A percentile compares a stretch with the other conserved stretches of the same genome.
Evolutionary conservation across 768 basidiomycete species (phyloP).

Genomic region (Mrakia gelida): DNA sequence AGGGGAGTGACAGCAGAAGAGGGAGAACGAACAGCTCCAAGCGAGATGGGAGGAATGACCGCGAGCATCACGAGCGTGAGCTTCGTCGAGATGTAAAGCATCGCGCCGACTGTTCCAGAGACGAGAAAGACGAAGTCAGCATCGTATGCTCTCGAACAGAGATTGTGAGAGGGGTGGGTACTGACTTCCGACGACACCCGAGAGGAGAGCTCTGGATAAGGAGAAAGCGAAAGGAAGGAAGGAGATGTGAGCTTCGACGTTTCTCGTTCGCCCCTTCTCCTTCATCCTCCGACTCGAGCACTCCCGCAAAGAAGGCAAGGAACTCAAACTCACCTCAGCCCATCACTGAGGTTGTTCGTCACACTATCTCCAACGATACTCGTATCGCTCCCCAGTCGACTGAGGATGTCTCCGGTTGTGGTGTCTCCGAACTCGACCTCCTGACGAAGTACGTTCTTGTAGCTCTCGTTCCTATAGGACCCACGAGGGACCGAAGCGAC

Average conservation of each 20-base stretch:
- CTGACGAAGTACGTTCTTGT: constrained; percentile 74
- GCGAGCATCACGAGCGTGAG: constrained; percentile 88
- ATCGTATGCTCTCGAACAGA: too few relatives aligned
- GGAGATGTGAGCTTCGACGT: not conserved
- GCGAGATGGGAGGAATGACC: constrained; percentile 80
- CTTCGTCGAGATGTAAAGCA: constrained; percentile 77
- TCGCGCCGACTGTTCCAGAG: constrained; percentile 66
- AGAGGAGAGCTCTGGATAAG: constrained; percentile 65
- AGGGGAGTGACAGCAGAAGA: not conserved
- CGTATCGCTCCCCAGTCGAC: constrained; percentile 82
- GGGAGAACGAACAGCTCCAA: constrained; percentile 49
- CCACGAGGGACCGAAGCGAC: constrained; percentile 40
- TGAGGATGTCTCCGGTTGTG: constrained; percentile 89
- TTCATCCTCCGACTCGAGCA: not conserved
- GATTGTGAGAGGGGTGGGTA: not conserved
- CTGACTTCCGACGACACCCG: constrained; percentile 59
- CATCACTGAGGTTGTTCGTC: constrained; percentile 52
- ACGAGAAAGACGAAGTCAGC: not conserved
- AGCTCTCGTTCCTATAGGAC: constrained; percentile 63
- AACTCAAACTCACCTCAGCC: constrained; percentile 44
- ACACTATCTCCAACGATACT: constrained; percentile 75
- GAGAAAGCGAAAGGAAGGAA: not conserved
- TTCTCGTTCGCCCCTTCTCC: not conserved
- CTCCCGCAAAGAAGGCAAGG: too few relatives aligned
- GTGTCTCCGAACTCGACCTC: constrained; percentile 91